A percentile compares a stretch with the other conserved stretches of the same genome.
These are phyloP conservation scores for Lojkania enalia DNA, from an alignment of 2,329 filamentous ascomycete genomes.

Conservation along the genomic window DNA sequence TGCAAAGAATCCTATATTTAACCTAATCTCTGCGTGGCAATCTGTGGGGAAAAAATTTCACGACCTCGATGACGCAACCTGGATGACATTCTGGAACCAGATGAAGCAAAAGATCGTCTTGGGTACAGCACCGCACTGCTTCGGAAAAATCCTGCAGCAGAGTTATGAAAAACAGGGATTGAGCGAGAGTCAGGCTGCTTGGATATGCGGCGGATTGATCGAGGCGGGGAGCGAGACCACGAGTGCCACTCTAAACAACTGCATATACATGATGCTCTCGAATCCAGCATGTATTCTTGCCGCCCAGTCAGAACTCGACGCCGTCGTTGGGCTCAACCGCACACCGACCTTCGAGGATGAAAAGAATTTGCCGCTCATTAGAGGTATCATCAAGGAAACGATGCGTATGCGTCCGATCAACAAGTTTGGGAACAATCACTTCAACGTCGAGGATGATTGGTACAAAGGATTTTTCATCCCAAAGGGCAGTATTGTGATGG, in stretches of 20 bases:
- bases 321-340: slow-evolving; percentile 49
- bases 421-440: slow-evolving; percentile 15
- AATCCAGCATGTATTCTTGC: slow-evolving; percentile 5
- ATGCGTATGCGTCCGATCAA: slow-evolving; percentile 38
- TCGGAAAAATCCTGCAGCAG: slow-evolving; percentile 11
- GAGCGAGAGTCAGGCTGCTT: slow-evolving; percentile 11
- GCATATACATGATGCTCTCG: slow-evolving; percentile 9
- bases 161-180: slow-evolving; percentile 13
- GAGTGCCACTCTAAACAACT: slow-evolving; percentile 12
- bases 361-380: slow-evolving; percentile 39
- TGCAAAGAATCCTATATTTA: slow-evolving; percentile 6
- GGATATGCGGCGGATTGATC: slow-evolving; percentile 14
- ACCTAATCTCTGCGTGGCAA: slow-evolving; percentile 8
- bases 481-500: slow-evolving; percentile 44
- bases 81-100: slow-evolving; percentile 11
- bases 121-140: slow-evolving; percentile 12
- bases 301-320: slow-evolving; percentile 50
- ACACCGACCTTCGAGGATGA: slow-evolving; percentile 54
- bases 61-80: slow-evolving; percentile 8
- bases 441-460: slow-evolving; percentile 39
- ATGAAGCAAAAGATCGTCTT: slow-evolving; percentile 9
- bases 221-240: slow-evolving; percentile 15
- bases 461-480: slow-evolving; percentile 49
- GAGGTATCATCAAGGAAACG: slow-evolving; percentile 41
- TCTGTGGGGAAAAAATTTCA: slow-evolving; percentile 6